A percentile compares a stretch with the other conserved stretches of the same genome.
These are phyloP conservation scores for Rhizoctonia solani DNA, from an alignment of 1,284 basidiomycete genomes.

Conservation along the genomic window DNA sequence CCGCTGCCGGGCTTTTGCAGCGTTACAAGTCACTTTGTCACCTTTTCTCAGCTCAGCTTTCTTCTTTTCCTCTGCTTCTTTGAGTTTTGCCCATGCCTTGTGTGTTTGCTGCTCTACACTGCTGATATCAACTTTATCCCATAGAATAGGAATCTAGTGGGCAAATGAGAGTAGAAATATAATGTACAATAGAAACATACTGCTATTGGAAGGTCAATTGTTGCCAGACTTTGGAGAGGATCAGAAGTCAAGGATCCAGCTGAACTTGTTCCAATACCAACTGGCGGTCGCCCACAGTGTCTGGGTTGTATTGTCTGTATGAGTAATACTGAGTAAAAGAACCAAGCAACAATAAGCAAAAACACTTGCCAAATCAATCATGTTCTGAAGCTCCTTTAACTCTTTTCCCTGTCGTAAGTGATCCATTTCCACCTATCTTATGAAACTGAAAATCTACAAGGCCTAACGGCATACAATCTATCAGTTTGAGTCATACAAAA, in stretches of 20 bases:
- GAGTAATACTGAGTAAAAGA: neutral
- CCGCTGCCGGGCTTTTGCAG: neutral
- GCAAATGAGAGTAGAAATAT: no score
- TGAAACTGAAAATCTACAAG: conserved; percentile 8
- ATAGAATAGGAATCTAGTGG: neutral
- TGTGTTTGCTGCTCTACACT: neutral
- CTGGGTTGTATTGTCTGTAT: neutral
- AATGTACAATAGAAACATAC: neutral
- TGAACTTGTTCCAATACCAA: neutral
- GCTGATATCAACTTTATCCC: neutral
- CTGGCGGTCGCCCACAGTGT: neutral
- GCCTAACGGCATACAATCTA: neutral
- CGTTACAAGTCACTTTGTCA: neutral
- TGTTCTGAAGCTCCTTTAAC: neutral
- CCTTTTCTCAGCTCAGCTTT: neutral
- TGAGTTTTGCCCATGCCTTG: neutral
- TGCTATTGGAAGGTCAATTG: conserved; percentile 1
- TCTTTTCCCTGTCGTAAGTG: neutral
- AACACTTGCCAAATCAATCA: neutral
- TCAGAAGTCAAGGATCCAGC: neutral
- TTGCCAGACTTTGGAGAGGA: neutral
- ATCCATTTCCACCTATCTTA: neutral
- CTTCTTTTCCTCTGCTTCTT: neutral
- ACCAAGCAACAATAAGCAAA: neutral
- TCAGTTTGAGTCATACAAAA: neutral